phyloP scores from a whole-genome alignment of 1,284 basidiomycete genomes.

The Microbotryomycetes sp. region DNA sequence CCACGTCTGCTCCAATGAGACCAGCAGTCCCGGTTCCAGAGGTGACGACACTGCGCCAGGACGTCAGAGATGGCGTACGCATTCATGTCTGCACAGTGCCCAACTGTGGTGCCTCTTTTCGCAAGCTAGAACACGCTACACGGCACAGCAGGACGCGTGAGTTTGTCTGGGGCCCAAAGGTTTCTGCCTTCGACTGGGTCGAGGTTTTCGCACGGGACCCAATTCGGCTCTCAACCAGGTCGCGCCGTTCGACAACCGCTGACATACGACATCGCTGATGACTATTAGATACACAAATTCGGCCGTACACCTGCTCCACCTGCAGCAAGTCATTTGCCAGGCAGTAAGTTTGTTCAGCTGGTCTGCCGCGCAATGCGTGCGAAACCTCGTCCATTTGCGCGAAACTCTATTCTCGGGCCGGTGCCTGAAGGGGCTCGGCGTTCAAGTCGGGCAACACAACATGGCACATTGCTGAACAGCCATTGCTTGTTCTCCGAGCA shows the following conservation, averaged over 20 bases:
- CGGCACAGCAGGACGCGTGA: slow-evolving; percentile 28
- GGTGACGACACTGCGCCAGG: background rate
- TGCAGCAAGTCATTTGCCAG: slow-evolving; percentile 30
- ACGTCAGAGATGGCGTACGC: background rate
- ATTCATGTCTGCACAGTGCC: background rate
- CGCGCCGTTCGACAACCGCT: background rate
- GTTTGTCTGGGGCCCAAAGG: background rate
- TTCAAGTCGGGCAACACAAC: background rate
- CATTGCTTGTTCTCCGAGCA: background rate
- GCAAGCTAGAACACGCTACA: slow-evolving; percentile 29
- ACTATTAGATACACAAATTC: slow-evolving; percentile 13
- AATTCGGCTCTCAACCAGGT: background rate
- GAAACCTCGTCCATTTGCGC: too few relatives aligned
- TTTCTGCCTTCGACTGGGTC: background rate
- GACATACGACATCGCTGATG: too few relatives aligned
- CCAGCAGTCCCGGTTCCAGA: too few relatives aligned
- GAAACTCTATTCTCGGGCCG: background rate
- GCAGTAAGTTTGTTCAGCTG: slow-evolving; percentile 16
- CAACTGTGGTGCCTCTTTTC: background rate
- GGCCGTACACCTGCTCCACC: slow-evolving; percentile 22
- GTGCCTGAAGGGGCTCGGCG: background rate
- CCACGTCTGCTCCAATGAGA: too few relatives aligned
- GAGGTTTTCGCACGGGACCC: background rate
- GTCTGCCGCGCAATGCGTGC: background rate
- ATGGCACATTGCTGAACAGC: background rate